phyloP scores from a whole-genome alignment of 495 filamentous ascomycete genomes.

The Tuber brumale region DNA sequence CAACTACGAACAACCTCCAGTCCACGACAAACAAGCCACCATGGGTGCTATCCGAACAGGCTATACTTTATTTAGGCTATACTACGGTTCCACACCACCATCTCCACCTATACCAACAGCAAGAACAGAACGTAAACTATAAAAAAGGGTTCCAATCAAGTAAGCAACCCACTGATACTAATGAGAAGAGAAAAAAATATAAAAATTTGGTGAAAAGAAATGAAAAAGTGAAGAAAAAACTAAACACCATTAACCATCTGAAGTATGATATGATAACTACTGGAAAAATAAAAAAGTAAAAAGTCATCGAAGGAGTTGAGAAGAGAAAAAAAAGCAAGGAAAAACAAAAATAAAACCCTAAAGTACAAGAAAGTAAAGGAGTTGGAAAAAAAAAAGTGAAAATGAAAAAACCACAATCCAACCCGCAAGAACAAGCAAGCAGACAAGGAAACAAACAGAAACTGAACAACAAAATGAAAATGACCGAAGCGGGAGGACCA shows the following conservation, averaged over 20 bases:
- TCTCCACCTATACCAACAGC: neutral
- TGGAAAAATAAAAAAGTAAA: neutral
- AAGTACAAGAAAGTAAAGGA: neutral
- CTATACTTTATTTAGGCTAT: constrained; percentile 1
- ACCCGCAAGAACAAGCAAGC: neutral
- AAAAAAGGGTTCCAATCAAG: neutral
- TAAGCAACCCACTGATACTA: neutral
- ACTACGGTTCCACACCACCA: neutral
- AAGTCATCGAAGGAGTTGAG: neutral
- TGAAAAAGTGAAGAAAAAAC: neutral
- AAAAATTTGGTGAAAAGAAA: neutral
- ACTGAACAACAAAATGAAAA: neutral
- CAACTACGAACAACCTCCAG: neutral
- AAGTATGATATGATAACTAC: neutral
- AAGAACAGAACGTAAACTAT: neutral
- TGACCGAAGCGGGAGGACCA: neutral
- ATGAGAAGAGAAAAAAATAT: neutral
- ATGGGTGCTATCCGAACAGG: neutral
- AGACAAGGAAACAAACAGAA: neutral
- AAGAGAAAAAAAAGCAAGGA: neutral
- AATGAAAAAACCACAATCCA: neutral
- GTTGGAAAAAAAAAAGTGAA: neutral
- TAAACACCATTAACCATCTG: neutral
- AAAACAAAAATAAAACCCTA: neutral
- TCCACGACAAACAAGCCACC: neutral